A percentile compares a stretch with the other conserved stretches of the same genome.
Conservation (phyloP, 768 basidiomycete species). For the Calocybe gangraenosa region DNA sequence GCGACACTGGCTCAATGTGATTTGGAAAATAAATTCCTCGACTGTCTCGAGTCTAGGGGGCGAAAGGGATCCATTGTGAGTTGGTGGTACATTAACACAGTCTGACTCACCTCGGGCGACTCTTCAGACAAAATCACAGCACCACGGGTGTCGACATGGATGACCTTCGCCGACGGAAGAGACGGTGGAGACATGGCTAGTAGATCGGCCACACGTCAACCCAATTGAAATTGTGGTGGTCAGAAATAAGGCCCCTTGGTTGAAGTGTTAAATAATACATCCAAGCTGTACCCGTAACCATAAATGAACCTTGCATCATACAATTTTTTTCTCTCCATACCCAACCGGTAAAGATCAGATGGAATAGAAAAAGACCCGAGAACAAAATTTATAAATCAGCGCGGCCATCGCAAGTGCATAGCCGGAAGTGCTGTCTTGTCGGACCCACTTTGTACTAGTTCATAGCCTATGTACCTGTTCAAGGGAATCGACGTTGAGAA, state of each 20-base stretch:
- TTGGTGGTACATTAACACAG: too few relatives aligned
- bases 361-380: constrained; percentile 13
- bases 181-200: constrained; percentile 46
- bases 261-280: constrained; percentile 5
- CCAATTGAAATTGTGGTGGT: constrained; percentile 9
- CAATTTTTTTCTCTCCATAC: constrained; percentile 20
- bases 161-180: constrained; percentile 78
- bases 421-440: constrained; percentile 4
- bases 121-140: constrained; percentile 92
- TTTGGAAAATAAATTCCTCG: constrained; percentile 97
- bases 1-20: constrained; percentile 95
- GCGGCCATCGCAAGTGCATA: constrained; percentile 5
- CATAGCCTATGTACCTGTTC: too few relatives aligned
- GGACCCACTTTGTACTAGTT: constrained; percentile 10
- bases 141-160: constrained; percentile 93
- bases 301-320: constrained; percentile 22
- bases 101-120: constrained; percentile 92
- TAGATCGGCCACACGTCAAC: constrained; percentile 10
- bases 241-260: constrained; percentile 3
- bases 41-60: constrained; percentile 78
- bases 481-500: not conserved
- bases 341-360: too few relatives aligned
- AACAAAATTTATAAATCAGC: constrained; percentile 6
- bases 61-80: constrained; percentile 5
- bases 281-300: constrained; percentile 3